These are phyloP conservation scores for Hericium rajendrae DNA, from an alignment of 768 basidiomycete genomes.

Conservation along the genomic window DNA sequence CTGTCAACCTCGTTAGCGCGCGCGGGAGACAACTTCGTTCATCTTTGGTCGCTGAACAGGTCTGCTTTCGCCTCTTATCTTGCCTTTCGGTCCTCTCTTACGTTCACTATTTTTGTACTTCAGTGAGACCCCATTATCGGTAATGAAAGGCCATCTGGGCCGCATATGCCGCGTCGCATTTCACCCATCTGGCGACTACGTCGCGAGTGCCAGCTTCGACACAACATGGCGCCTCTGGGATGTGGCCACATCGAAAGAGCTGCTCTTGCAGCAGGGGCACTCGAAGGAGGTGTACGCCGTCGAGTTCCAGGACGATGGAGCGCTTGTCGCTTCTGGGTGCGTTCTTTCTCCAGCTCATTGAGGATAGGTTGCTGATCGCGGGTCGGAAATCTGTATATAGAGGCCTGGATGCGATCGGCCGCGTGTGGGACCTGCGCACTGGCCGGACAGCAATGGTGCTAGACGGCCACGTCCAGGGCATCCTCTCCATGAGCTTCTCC, in stretches of 20 bases:
- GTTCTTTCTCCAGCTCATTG: conserved; percentile 11
- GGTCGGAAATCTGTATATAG: conserved; percentile 29
- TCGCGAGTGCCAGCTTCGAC: conserved; percentile 93
- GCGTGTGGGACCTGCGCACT: conserved; percentile 94
- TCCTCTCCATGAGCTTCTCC: conserved; percentile 85
- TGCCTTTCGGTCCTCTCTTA: not conserved
- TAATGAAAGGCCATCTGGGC: conserved; percentile 80
- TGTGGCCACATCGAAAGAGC: conserved; percentile 66
- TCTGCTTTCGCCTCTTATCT: conserved; percentile 21
- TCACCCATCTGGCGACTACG: conserved; percentile 90
- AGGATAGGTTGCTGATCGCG: not conserved
- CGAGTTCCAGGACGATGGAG: conserved; percentile 94
- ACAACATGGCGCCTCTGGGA: conserved; percentile 99
- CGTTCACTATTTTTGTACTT: not conserved
- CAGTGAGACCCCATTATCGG: conserved; percentile 81
- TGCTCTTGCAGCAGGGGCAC: conserved; percentile 92
- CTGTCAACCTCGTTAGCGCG: conserved; percentile 86
- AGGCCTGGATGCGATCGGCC: conserved; percentile 92
- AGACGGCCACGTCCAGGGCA: conserved; percentile 91
- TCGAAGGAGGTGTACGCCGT: conserved; percentile 93
- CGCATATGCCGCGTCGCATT: conserved; percentile 92
- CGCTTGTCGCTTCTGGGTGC: conserved; percentile 87
- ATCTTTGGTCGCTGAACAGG: conserved; percentile 87
- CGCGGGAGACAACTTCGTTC: conserved; percentile 77
- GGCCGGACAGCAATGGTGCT: conserved; percentile 97